Evolutionary conservation across 352 stramenopile species (phyloP), one percentile per base, ranked within the genome.

Genomic region (Thalassiosira hispida): DNA sequence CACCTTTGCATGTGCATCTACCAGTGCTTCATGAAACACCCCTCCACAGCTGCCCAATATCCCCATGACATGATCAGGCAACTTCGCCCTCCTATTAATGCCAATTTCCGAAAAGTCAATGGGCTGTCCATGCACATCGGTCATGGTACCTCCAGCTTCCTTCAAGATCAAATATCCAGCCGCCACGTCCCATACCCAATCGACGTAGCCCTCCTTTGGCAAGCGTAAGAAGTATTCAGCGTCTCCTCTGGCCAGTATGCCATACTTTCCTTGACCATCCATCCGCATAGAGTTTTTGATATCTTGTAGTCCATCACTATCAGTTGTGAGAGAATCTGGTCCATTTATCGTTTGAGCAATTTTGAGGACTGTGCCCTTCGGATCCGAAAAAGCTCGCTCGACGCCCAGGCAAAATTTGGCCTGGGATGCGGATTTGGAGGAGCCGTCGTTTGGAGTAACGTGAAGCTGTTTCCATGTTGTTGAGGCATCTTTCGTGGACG

Each of bases 101-200:
- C 73, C 73, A 0, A 90, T 90, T 1, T 66, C 47, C 16, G 66
- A 81, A 78, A 94, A 94, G 53, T 94, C 95, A n/a, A 98, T 90
- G 66, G 93, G 83, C 25, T 94, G 94, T 1, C 96, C 96, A 65
- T 96, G 78, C 0, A 97, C 64, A 25, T 96, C 94, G 0, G 96
- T 95, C 25, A 98, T 91, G 29, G 25, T 68, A 7, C 89, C 88
- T 18, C 90, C 90, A 23, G 85, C 87, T 68, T 94, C 92, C 40
- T 73, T 66, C n/a, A 95, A 53, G 3, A 94, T 76, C 9, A 91
- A 33, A 18, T 68, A 69, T 33, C 87, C 90, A 20, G 90, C 62
- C 1, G 88, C 90, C 8, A 93, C 86, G 77, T 95, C 92, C 90
- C 90, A 95, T 11, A 95, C 90, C 73, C 89, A 93, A 59, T 95